phyloP scores from a whole-genome alignment of 345 rosid species.

The Garcia nutans region DNA sequence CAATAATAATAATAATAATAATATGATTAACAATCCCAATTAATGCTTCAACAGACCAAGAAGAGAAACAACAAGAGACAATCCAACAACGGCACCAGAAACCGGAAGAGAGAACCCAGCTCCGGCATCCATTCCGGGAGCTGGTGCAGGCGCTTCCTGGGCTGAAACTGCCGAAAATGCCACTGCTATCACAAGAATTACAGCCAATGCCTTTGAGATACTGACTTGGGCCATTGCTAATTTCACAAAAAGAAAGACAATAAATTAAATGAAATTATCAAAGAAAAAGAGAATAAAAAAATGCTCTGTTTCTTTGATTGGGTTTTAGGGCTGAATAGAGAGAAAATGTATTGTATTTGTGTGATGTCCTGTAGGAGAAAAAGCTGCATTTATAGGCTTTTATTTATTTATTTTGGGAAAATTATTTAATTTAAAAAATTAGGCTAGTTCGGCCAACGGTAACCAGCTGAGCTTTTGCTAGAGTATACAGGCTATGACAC shows the following conservation, averaged over 20 bases:
- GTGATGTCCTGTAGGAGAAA: neutral
- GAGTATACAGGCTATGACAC: slow-evolving; percentile 2
- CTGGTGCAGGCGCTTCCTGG: slow-evolving; percentile 35
- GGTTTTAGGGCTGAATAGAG: neutral
- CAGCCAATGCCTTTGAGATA: slow-evolving; percentile 17
- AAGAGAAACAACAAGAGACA: slow-evolving; percentile 28
- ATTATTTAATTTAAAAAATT: neutral
- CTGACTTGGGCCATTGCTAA: slow-evolving; percentile 25
- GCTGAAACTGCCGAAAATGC: slow-evolving; percentile 28
- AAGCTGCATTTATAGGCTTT: neutral
- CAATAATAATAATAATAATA: neutral
- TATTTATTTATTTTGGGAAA: no score
- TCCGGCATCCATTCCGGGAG: slow-evolving; percentile 30
- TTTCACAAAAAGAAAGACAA: no score
- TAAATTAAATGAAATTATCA: no score
- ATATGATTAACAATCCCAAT: neutral
- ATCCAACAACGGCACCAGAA: slow-evolving; percentile 19
- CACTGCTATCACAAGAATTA: slow-evolving; percentile 10
- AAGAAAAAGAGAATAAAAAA: no score
- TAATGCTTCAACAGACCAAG: slow-evolving; percentile 26
- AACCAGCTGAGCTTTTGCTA: neutral
- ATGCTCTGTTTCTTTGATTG: no score
- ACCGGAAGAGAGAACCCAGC: slow-evolving; percentile 27
- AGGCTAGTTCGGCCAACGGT: neutral
- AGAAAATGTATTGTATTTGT: neutral